Percentiles rank a stretch among this genome's conserved stretches.
Evolutionary conservation across 1,284 basidiomycete genomes (phyloP).

Genomic region (Trametes polyzona): DNA sequence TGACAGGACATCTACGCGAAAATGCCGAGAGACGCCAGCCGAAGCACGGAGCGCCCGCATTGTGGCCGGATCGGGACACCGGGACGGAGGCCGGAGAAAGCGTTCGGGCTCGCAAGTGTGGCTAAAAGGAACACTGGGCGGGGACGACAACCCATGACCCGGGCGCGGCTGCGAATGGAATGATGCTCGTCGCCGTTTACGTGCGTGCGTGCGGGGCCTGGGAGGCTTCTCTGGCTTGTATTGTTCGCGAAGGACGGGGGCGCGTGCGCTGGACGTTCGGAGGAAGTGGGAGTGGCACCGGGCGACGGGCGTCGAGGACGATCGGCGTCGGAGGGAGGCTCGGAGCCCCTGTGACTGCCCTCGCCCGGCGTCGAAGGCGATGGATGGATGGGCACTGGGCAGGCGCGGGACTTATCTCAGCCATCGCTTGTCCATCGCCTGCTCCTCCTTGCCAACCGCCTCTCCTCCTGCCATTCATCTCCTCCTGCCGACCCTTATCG

Average conservation of each 20-base stretch:
- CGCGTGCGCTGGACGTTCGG: background rate
- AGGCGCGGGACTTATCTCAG: constrained; percentile 6
- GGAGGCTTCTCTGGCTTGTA: constrained; percentile 8
- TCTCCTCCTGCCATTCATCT: constrained; percentile 9
- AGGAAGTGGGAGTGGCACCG: constrained; percentile 9
- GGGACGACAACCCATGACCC: constrained; percentile 12
- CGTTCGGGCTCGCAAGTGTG: background rate
- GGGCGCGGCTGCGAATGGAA: constrained; percentile 9
- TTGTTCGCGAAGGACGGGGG: constrained; percentile 18
- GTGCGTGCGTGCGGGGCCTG: constrained; percentile 8
- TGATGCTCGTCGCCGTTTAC: constrained; percentile 25
- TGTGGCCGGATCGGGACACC: constrained; percentile 7
- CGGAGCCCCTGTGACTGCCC: constrained; percentile 21
- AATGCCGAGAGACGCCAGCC: background rate
- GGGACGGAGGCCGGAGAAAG: constrained; percentile 19
- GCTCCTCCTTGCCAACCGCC: constrained; percentile 24
- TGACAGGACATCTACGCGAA: background rate
- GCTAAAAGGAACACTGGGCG: constrained; percentile 1
- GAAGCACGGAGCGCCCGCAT: constrained; percentile 15
- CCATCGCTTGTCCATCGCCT: constrained; percentile 28
- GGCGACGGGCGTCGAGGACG: constrained; percentile 9
- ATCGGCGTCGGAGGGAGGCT: constrained; percentile 20
- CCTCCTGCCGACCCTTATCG: constrained; percentile 34
- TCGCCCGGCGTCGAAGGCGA: background rate
- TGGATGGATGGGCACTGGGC: background rate